Evolutionary conservation across 176 grass and related monocot species (phyloP).

Genomic region (barley (Hordeum vulgare)): MorexV3_pseudomolecules_assembly NC_058524.1:50682528-50683027

Average conservation of each 20-base stretch:
- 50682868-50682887: not conserved
- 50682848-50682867: constrained; percentile 7
- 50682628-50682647: constrained; percentile 28
- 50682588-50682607: constrained; percentile 13
- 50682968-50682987: constrained; percentile 30
- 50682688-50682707: constrained; percentile 32
- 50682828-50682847: not conserved
- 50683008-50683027: constrained; percentile 39
- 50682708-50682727: constrained; percentile 37
- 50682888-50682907: not conserved
- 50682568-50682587: constrained; percentile 19
- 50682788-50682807: constrained; percentile 42
- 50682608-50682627: not conserved
- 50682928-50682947: constrained; percentile 33
- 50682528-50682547: constrained; percentile 36
- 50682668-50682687: not conserved
- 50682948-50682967: constrained; percentile 25
- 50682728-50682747: constrained; percentile 15
- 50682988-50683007: constrained; percentile 40
- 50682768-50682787: not conserved
- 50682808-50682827: constrained; percentile 41
- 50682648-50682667: constrained; percentile 31
- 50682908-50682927: constrained; percentile 24
- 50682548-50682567: constrained; percentile 27
- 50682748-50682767: not conserved